Percentiles rank a stretch among this genome's conserved stretches.
Conservation (phyloP, 768 basidiomycete species). For the Russula dissimulans region DNA sequence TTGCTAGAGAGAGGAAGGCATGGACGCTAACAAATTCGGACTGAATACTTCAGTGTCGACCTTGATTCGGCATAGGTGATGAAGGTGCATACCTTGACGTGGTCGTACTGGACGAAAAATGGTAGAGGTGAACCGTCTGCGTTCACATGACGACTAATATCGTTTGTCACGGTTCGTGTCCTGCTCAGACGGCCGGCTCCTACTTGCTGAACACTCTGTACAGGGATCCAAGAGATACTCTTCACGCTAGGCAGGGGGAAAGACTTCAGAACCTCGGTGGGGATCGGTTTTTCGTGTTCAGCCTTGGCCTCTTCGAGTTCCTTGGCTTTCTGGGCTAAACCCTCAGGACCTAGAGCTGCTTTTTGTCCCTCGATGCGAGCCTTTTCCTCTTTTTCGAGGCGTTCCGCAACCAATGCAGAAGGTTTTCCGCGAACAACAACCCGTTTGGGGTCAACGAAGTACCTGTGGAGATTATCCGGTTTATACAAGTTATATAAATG, state of each 20-base stretch:
- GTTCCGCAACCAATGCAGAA: constrained; percentile 72
- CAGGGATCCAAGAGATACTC: constrained; percentile 87
- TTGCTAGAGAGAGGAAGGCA: constrained; percentile 67
- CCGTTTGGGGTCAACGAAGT: constrained; percentile 63
- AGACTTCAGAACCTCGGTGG: constrained; percentile 63
- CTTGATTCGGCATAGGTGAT: background rate
- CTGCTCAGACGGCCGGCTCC: constrained; percentile 38
- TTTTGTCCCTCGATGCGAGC: constrained; percentile 63
- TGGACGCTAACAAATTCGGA: constrained; percentile 87
- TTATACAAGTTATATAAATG: background rate
- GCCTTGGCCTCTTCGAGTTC: constrained; percentile 75
- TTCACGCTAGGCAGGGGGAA: constrained; percentile 92
- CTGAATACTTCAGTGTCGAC: constrained; percentile 31
- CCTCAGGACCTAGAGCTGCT: constrained; percentile 64
- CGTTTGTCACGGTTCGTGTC: constrained; percentile 28
- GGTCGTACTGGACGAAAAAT: constrained; percentile 90
- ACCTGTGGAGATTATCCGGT: constrained; percentile 37
- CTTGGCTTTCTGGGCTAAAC: constrained; percentile 59
- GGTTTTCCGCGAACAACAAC: constrained; percentile 82
- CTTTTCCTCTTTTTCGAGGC: constrained; percentile 75
- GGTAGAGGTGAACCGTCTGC: constrained; percentile 60
- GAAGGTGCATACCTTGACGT: constrained; percentile 60
- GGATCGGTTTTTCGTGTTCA: constrained; percentile 79
- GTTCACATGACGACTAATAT: constrained; percentile 54
- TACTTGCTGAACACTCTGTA: constrained; percentile 54